Percentiles rank a stretch among this genome's conserved stretches.
These are phyloP conservation scores for Lipomyces lipofer DNA, from an alignment of 805 yeast species.

Conservation along the genomic window DNA sequence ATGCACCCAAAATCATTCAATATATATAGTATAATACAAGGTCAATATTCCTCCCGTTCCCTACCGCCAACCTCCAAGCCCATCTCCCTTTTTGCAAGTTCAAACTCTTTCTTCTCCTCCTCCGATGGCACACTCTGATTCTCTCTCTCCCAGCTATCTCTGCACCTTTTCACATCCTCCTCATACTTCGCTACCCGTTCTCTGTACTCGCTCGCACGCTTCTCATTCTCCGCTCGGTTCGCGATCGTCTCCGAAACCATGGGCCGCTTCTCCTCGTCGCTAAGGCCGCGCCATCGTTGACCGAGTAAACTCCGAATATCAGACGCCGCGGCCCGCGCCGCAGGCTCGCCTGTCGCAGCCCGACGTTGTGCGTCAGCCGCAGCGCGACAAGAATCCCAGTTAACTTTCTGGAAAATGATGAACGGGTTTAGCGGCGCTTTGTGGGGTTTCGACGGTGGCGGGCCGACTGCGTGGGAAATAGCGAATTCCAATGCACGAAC, in stretches of 20 bases:
- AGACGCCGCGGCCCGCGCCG: conserved; percentile 41
- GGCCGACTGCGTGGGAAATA: conserved; percentile 38
- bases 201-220: conserved; percentile 15
- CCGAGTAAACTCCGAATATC: conserved; percentile 46
- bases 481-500: conserved; percentile 13
- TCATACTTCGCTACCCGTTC: conserved; percentile 39
- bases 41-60: not conserved
- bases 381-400: conserved; percentile 44
- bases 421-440: conserved; percentile 46
- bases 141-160: conserved; percentile 43
- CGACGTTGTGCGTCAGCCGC: conserved; percentile 41
- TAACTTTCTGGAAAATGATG: conserved; percentile 44
- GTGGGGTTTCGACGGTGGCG: conserved; percentile 43
- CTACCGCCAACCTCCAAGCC: not conserved
- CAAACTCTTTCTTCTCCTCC: conserved; percentile 33
- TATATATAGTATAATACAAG: no score
- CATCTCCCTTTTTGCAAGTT: conserved; percentile 12
- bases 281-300: conserved; percentile 44
- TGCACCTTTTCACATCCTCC: conserved; percentile 42
- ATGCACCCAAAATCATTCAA: not conserved
- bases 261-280: conserved; percentile 42
- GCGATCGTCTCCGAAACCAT: conserved; percentile 15
- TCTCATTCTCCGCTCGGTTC: conserved; percentile 30
- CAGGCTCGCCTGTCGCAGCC: conserved; percentile 36
- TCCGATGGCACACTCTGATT: conserved; percentile 38